Conservation (phyloP, 2,329 filamentous ascomycete genomes). For the Aspergillus niger region DNA sequence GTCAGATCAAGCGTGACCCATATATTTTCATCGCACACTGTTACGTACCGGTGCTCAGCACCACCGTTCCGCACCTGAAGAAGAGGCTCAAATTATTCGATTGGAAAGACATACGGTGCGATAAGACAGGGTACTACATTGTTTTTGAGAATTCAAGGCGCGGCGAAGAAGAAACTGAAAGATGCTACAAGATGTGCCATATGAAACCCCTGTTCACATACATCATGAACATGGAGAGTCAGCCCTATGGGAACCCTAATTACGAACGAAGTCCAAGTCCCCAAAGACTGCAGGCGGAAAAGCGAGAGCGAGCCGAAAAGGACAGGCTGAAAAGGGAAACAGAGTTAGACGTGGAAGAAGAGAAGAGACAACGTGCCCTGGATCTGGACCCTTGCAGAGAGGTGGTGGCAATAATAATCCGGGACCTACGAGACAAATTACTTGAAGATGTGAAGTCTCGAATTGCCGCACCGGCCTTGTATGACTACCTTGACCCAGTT, state of each 20-base stretch:
- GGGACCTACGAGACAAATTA: constrained; percentile 82
- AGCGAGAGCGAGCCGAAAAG: constrained; percentile 64
- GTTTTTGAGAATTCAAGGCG: constrained; percentile 78
- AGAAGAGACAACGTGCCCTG: constrained; percentile 82
- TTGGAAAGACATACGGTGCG: constrained; percentile 79
- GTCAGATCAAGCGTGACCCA: constrained; percentile 73
- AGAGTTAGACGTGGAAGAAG: constrained; percentile 80
- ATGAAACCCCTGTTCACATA: constrained; percentile 89
- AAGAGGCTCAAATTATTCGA: constrained; percentile 82
- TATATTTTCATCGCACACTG: constrained; percentile 89
- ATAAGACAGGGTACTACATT: constrained; percentile 86
- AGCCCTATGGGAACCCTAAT: constrained; percentile 66
- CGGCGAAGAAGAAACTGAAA: constrained; percentile 77
- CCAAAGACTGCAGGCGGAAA: constrained; percentile 46
- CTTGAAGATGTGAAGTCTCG: constrained; percentile 86
- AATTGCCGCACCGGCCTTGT: constrained; percentile 77
- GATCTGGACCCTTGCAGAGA: constrained; percentile 89
- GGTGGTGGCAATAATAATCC: constrained; percentile 74
- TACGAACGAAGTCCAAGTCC: constrained; percentile 57
- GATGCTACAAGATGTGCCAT: constrained; percentile 77
- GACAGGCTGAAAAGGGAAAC: constrained; percentile 71
- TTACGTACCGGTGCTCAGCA: constrained; percentile 81
- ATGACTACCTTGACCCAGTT: constrained; percentile 77
- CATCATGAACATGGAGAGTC: constrained; percentile 85
- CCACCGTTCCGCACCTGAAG: constrained; percentile 86